Evolutionary conservation across 257 asterid species (phyloP).

Genomic region (Euphrasia confusa): DNA sequence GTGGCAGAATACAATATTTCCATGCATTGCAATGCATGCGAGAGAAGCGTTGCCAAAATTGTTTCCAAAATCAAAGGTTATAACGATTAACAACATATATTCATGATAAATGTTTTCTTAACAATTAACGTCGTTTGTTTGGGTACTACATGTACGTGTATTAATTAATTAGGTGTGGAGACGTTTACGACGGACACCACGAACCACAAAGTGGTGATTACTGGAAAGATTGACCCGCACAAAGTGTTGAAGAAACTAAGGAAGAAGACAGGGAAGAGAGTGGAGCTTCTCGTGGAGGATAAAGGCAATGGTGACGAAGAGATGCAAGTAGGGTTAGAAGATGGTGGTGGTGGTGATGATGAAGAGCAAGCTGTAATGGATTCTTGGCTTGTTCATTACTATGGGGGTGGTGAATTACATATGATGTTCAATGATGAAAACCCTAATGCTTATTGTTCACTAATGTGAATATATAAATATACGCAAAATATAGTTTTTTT

Average conservation of each 20-base stretch:
- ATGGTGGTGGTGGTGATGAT: conserved; percentile 9
- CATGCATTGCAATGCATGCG: conserved; percentile 91
- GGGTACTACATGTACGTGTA: too few species aligned
- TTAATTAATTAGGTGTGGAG: conserved; percentile 49
- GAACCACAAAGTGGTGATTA: conserved; percentile 47
- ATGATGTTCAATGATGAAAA: conserved; percentile 74
- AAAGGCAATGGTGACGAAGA: conserved; percentile 19
- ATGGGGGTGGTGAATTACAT: conserved; percentile 35
- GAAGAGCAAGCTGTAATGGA: conserved; percentile 16
- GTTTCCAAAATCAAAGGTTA: conserved; percentile 71
- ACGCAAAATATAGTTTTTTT: background rate
- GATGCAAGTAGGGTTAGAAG: conserved; percentile 14
- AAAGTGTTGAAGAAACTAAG: conserved; percentile 58
- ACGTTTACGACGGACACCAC: conserved; percentile 58
- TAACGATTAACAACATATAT: too few species aligned
- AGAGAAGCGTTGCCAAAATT: conserved; percentile 61
- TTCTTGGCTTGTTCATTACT: conserved; percentile 33
- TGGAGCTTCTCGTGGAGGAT: conserved; percentile 40
- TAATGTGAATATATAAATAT: conserved; percentile 35
- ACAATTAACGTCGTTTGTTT: too few species aligned
- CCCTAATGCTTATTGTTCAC: conserved; percentile 57
- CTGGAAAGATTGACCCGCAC: conserved; percentile 48
- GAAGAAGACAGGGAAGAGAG: conserved; percentile 66
- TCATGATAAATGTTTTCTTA: background rate
- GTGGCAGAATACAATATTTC: conserved; percentile 54